These are phyloP conservation scores for Pichia sp. DNA, from an alignment of 1,139 yeast species.

Conservation along the genomic window DNA sequence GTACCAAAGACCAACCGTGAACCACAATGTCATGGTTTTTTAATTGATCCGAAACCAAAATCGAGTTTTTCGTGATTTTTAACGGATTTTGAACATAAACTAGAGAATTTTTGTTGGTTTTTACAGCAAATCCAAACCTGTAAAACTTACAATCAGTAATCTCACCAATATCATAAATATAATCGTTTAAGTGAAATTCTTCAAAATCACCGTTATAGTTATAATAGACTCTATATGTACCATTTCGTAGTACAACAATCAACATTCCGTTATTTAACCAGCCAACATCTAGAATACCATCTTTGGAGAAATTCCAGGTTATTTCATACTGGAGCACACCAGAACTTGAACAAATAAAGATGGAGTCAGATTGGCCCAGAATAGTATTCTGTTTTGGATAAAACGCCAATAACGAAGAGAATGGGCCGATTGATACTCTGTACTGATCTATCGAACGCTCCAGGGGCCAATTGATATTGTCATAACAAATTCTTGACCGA, in stretches of 20 bases:
- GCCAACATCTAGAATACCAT: conserved; percentile 49
- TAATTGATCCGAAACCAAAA: conserved; percentile 1
- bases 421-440: conserved; percentile 33
- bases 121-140: conserved; percentile 29
- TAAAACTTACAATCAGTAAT: conserved; percentile 30
- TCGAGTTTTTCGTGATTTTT: not conserved
- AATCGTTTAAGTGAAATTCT: conserved; percentile 31
- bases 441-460: conserved; percentile 17
- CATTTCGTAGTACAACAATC: conserved; percentile 49
- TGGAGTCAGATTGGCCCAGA: conserved; percentile 28
- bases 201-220: conserved; percentile 63
- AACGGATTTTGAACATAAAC: conserved; percentile 23
- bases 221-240: conserved; percentile 53
- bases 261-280: conserved; percentile 47
- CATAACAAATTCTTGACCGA: conserved; percentile 29
- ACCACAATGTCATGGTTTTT: conserved; percentile 4
- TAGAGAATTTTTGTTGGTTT: conserved; percentile 27
- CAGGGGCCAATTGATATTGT: conserved; percentile 20
- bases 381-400: conserved; percentile 14
- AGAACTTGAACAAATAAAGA: conserved; percentile 37
- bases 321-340: conserved; percentile 43
- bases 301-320: conserved; percentile 42
- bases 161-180: conserved; percentile 12
- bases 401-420: conserved; percentile 38
- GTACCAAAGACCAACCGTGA: conserved; percentile 27